Evolutionary conservation across 805 yeast genomes (phyloP), one percentile per base, ranked within the genome.

Genomic region (Yamadazyma philogaea): DNA sequence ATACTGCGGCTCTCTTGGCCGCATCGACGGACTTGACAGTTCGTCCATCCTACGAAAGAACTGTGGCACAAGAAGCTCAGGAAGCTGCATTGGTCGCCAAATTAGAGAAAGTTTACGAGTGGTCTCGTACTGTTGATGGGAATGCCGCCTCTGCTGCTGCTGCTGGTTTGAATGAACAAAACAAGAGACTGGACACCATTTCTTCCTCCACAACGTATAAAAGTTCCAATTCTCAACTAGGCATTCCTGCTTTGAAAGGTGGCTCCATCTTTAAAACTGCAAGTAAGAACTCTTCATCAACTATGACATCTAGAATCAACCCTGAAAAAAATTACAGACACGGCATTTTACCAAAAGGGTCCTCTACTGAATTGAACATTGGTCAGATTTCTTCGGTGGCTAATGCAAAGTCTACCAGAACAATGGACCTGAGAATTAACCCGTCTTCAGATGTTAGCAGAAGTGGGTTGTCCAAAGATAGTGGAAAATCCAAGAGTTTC

Each of bases 1-100:
- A 82, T 56, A 78, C 84, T 5, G 91, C 95, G 37, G 93, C 93
- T 1, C 66, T 83, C 41, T 68, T 84, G 47, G 95, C 93, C 2
- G 77, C 86, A 6, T 76, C 81, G 10, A 64, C 84, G 2, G 85
- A 81, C 59, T 69, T 81, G 34, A 72, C 80, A 2, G 77, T 83
- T 30, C 77, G 75, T 47, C 80, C 87, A 11, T 50, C 68, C 11
- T 84, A 83, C 59, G 82, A 79, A 59, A 67, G 90, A 46, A 59
- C 74, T 11, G 75, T 81, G 14, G 71, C 82, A 6, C 66, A 57
- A 6, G 87, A 79, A 40, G 87, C 87, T 12, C 85, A 83, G 30
- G 73, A 75, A 18, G 87, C 87, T 38, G 87, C 88, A 2, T 54
- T 56, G 37, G 72, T 73, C 7, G 75, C 72, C 39, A 65, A 54